phyloP scores from a whole-genome alignment of 805 yeast genomes.

The Candida insectorum region DNA sequence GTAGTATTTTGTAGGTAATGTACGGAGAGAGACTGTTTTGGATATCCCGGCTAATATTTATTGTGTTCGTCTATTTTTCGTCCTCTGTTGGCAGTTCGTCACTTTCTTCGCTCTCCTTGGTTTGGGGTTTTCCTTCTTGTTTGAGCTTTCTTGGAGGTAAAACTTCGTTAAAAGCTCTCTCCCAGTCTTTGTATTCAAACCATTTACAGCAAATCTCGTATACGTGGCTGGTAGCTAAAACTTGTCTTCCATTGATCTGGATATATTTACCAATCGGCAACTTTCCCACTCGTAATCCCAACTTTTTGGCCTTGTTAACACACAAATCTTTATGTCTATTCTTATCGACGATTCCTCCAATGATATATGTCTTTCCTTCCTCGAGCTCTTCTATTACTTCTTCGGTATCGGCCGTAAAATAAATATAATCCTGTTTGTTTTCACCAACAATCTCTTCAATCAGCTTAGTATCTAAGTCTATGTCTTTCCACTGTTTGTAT shows the following conservation, averaged over 20 bases:
- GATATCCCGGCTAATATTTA: no score
- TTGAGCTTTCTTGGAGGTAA: slow-evolving; percentile 77
- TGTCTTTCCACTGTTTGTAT: slow-evolving; percentile 65
- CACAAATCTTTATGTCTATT: slow-evolving; percentile 84
- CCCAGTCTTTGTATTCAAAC: slow-evolving; percentile 82
- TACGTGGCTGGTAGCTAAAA: slow-evolving; percentile 93
- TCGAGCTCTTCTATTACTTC: slow-evolving; percentile 61
- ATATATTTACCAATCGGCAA: slow-evolving; percentile 87
- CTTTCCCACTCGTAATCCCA: slow-evolving; percentile 70
- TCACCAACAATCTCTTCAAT: slow-evolving; percentile 26
- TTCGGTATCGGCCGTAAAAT: slow-evolving; percentile 85
- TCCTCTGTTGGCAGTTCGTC: no score
- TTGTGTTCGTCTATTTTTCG: no score
- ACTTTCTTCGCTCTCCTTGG: slow-evolving; percentile 6
- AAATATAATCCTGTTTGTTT: slow-evolving; percentile 44
- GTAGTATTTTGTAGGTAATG: slow-evolving; percentile 64
- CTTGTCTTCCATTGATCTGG: slow-evolving; percentile 79
- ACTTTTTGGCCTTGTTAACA: slow-evolving; percentile 68
- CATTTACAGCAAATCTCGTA: slow-evolving; percentile 80
- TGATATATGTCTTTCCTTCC: slow-evolving; percentile 71
- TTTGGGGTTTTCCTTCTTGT: slow-evolving; percentile 25
- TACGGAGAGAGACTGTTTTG: no score
- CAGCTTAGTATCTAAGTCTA: slow-evolving; percentile 44
- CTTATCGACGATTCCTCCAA: slow-evolving; percentile 96
- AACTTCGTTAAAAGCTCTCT: slow-evolving; percentile 77